A percentile compares a stretch with the other conserved stretches of the same genome.
Conservation (phyloP, 192 early-diverging fungal species). For the Endogone sp. region DNA sequence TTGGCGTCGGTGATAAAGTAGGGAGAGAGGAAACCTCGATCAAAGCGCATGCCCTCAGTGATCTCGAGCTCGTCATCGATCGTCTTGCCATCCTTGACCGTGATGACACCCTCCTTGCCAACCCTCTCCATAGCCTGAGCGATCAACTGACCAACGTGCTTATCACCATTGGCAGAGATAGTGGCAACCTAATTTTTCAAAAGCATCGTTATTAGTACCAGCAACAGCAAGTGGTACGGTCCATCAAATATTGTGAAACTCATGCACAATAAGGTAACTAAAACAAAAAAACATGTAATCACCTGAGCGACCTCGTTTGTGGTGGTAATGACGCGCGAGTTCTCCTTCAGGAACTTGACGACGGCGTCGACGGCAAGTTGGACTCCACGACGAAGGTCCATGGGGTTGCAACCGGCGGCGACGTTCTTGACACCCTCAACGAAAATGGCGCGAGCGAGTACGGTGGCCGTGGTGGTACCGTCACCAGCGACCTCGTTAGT, state of each 20-base stretch:
- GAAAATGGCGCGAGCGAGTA: slow-evolving; percentile 98
- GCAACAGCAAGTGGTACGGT: background rate
- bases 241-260: background rate
- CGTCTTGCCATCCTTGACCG: slow-evolving; percentile 99
- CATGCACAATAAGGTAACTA: background rate
- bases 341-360: slow-evolving; percentile 87
- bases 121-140: slow-evolving; percentile 99
- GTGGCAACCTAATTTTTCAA: slow-evolving; percentile 70
- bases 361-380: slow-evolving; percentile 91
- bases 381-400: slow-evolving; percentile 95
- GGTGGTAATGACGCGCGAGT: slow-evolving; percentile 91
- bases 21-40: slow-evolving; percentile 98
- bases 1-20: slow-evolving; percentile 99
- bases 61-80: slow-evolving; percentile 98
- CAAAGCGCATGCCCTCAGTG: slow-evolving; percentile 99
- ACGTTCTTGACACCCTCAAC: slow-evolving; percentile 99
- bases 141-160: slow-evolving; percentile 92
- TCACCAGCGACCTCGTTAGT: slow-evolving; percentile 99
- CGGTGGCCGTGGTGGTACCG: slow-evolving; percentile 99
- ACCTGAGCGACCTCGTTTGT: slow-evolving; percentile 97
- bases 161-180: slow-evolving; percentile 99
- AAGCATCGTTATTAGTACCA: background rate
- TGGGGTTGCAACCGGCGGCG: slow-evolving; percentile 98
- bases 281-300: background rate
- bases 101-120: slow-evolving; percentile 99